Conservation (phyloP, 176 grass and related monocot genomes). For the Hordeum vulgare region MorexV3_pseudomolecules_assembly NC_058518.1:98036193-98036692, state of each 20-base stretch:
- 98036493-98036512: conserved; percentile 87
- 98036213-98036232: neutral
- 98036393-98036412: neutral
- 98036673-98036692: conserved; percentile 60
- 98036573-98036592: conserved; percentile 62
- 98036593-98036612: conserved; percentile 7
- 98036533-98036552: conserved; percentile 67
- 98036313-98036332: neutral
- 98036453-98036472: conserved; percentile 53
- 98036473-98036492: conserved; percentile 58
- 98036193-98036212: neutral
- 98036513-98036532: conserved; percentile 61
- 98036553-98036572: conserved; percentile 64
- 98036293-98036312: neutral
- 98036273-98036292: neutral
- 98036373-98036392: neutral
- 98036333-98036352: neutral
- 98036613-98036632: neutral
- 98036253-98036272: neutral
- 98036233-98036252: neutral
- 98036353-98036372: neutral
- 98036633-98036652: neutral
- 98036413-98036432: conserved; percentile 9
- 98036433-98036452: conserved; percentile 25
- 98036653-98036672: conserved; percentile 75